Conservation (phyloP, 2,329 filamentous ascomycete genomes). For the Aphanocladium album region DNA sequence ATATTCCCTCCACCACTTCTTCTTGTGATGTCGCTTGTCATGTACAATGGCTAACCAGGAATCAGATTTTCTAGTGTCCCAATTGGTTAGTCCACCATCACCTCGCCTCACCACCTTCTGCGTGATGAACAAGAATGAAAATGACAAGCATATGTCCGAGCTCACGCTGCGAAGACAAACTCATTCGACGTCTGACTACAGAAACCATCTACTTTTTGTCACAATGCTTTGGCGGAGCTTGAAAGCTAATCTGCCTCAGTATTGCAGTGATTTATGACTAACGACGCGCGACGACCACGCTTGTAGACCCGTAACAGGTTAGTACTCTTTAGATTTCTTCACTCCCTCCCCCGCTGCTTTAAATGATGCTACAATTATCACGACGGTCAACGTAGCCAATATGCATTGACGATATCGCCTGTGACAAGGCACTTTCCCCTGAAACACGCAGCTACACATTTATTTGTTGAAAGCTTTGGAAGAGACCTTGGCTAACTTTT, state of each 20-base stretch:
- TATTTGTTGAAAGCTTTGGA: not conserved
- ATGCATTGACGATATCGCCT: slow-evolving; percentile 41
- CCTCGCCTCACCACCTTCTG: slow-evolving; percentile 14
- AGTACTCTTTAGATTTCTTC: slow-evolving; percentile 18
- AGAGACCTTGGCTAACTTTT: slow-evolving; percentile 1
- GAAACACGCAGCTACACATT: slow-evolving; percentile 15
- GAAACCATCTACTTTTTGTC: not conserved
- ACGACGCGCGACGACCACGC: not conserved
- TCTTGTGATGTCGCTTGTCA: slow-evolving; percentile 19
- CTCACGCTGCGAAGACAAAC: slow-evolving; percentile 44
- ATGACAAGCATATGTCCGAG: slow-evolving; percentile 99
- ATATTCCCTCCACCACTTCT: slow-evolving; percentile 14
- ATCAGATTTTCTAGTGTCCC: slow-evolving; percentile 20
- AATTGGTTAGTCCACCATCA: slow-evolving; percentile 14
- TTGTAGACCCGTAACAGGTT: slow-evolving; percentile 19
- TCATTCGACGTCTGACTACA: slow-evolving; percentile 23
- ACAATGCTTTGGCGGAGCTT: not conserved
- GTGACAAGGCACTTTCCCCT: slow-evolving; percentile 38
- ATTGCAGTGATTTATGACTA: not conserved
- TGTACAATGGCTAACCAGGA: slow-evolving; percentile 4
- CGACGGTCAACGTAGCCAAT: slow-evolving; percentile 46
- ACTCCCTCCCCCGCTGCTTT: slow-evolving; percentile 6
- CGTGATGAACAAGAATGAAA: slow-evolving; percentile 79
- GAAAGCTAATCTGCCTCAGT: slow-evolving; percentile 3
- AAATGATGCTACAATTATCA: slow-evolving; percentile 42